phyloP scores from a whole-genome alignment of 2,329 filamentous ascomycete species.

The Alternaria infectoria region DNA sequence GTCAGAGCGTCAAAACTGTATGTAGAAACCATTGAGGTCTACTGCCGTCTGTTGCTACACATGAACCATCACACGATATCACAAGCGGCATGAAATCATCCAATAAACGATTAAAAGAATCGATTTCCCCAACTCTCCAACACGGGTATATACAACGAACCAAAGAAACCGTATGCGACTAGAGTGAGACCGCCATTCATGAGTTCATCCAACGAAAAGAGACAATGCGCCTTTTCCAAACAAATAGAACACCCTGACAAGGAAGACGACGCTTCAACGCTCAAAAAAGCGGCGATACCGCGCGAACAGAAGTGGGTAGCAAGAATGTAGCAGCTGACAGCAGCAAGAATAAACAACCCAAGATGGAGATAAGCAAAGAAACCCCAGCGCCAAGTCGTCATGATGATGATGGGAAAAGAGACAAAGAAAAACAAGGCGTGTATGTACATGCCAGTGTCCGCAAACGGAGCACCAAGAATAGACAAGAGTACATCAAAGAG shows the following conservation, averaged over 20 bases:
- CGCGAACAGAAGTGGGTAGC: background rate
- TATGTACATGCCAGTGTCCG: background rate
- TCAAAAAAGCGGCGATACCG: background rate
- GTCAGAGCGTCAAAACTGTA: no score
- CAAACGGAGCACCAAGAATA: background rate
- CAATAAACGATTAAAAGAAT: background rate
- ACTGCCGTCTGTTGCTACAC: no score
- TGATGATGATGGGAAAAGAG: conserved; percentile 1
- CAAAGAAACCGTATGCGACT: background rate
- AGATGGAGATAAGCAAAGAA: background rate
- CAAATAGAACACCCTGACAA: background rate
- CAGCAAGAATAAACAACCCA: background rate
- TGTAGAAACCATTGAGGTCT: no score
- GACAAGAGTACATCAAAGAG: background rate
- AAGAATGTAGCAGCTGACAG: background rate
- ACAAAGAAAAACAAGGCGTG: background rate
- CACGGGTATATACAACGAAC: background rate
- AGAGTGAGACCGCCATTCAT: background rate
- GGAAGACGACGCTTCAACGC: conserved; percentile 10
- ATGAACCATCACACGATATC: background rate
- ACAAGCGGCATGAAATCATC: background rate
- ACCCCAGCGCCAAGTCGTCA: conserved; percentile 1
- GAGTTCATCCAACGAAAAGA: background rate
- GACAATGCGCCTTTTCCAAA: background rate
- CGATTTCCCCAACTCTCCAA: background rate